Conservation (phyloP, 2,329 filamentous ascomycete species). For the Davidsoniella eucalypti region DNA sequence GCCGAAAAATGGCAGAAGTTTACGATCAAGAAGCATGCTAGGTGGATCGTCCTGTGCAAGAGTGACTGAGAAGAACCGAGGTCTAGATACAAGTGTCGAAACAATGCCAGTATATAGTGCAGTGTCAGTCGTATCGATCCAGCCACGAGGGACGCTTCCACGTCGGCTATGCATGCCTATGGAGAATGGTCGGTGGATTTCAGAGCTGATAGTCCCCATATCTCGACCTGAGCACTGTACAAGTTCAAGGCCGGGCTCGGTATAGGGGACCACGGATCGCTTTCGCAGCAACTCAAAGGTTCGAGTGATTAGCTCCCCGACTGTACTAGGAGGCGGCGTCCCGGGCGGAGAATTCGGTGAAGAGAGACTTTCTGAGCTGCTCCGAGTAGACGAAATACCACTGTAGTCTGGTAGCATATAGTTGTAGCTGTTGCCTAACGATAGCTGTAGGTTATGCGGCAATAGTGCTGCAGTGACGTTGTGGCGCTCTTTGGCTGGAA, state of each 20-base stretch:
- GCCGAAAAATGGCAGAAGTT: constrained; percentile 47
- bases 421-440: constrained; percentile 42
- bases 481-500: constrained; percentile 56
- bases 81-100: constrained; percentile 43
- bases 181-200: constrained; percentile 19
- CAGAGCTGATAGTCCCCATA: constrained; percentile 11
- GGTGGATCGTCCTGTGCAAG: constrained; percentile 58
- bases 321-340: constrained; percentile 61
- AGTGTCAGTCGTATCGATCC: constrained; percentile 45
- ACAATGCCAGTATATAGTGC: constrained; percentile 47
- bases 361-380: constrained; percentile 18
- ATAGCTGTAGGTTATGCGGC: constrained; percentile 65
- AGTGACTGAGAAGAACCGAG: constrained; percentile 57
- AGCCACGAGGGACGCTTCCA: constrained; percentile 21
- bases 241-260: constrained; percentile 52
- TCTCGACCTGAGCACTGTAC: constrained; percentile 65
- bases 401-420: constrained; percentile 13
- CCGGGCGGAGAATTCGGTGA: constrained; percentile 31
- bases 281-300: constrained; percentile 75
- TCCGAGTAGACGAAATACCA: constrained; percentile 16
- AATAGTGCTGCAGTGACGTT: constrained; percentile 65
- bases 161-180: constrained; percentile 13
- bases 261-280: constrained; percentile 55
- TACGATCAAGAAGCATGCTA: constrained; percentile 55
- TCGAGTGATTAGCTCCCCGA: constrained; percentile 65